Evolutionary conservation across 1,284 basidiomycete genomes (phyloP).

Genomic region (Lignosus rhinocerotis): DNA sequence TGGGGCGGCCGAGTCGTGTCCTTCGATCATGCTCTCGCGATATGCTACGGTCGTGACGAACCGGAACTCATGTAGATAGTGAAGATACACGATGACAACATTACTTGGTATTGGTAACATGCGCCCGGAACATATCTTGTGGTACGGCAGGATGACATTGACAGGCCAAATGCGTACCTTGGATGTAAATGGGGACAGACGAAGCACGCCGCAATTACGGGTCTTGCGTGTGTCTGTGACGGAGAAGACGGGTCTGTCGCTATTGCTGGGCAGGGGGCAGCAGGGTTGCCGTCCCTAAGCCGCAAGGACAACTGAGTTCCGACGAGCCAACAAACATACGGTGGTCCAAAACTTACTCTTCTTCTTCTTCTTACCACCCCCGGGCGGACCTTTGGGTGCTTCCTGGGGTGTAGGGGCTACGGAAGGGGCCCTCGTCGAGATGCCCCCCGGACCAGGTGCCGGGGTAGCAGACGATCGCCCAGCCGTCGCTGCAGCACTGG

Average conservation of each 20-base stretch:
- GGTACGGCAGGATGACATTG: neutral
- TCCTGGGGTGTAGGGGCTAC: slow-evolving; percentile 46
- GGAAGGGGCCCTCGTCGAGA: slow-evolving; percentile 44
- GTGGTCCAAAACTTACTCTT: slow-evolving; percentile 47
- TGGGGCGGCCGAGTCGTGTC: slow-evolving; percentile 1
- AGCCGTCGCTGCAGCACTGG: slow-evolving; percentile 40
- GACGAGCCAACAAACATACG: neutral
- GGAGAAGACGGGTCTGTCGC: neutral
- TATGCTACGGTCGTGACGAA: neutral
- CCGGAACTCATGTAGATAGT: neutral
- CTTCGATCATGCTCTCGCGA: neutral
- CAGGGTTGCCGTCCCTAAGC: slow-evolving; percentile 23
- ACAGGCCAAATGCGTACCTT: neutral
- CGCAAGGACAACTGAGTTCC: slow-evolving; percentile 1
- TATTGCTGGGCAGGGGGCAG: slow-evolving; percentile 6
- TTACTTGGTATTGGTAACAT: neutral
- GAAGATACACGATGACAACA: neutral
- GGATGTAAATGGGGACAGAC: no score
- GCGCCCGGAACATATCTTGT: neutral
- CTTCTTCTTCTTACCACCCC: slow-evolving; percentile 69
- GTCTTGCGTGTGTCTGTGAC: neutral
- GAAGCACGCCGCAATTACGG: neutral
- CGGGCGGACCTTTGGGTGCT: slow-evolving; percentile 45
- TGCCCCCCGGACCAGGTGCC: slow-evolving; percentile 45
- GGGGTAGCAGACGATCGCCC: slow-evolving; percentile 52